A percentile compares a stretch with the other conserved stretches of the same genome.
phyloP scores from a whole-genome alignment of 345 rosid species.

The Geranium rotundifolium region DNA sequence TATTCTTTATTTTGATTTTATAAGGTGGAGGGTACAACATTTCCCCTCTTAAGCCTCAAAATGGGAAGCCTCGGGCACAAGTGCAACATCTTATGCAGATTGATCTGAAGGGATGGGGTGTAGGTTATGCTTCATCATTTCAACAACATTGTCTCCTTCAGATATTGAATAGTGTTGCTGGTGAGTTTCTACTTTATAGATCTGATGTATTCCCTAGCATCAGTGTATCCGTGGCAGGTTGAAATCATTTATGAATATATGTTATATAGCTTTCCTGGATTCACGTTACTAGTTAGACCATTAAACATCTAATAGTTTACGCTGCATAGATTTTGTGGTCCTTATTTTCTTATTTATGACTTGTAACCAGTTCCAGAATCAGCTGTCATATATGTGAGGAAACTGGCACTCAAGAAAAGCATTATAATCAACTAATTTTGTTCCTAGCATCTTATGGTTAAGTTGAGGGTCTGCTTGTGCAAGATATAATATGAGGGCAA shows the following conservation, averaged over 20 bases:
- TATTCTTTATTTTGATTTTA: constrained; percentile 15
- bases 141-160: constrained; percentile 98
- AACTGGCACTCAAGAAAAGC: not conserved
- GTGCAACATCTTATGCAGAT: constrained; percentile 96
- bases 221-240: not conserved
- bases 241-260: not conserved
- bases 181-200: constrained; percentile 27
- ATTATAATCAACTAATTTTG: not conserved
- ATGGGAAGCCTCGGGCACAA: constrained; percentile 82
- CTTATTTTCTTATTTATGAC: not conserved
- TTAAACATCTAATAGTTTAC: not conserved
- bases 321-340: not conserved
- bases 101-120: constrained; percentile 98
- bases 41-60: constrained; percentile 68
- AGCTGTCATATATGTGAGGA: not conserved
- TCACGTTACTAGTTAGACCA: not conserved
- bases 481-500: not conserved
- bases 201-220: not conserved
- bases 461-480: not conserved
- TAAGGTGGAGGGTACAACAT: constrained; percentile 97
- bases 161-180: constrained; percentile 93
- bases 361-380: not conserved
- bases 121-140: constrained; percentile 78
- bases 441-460: not conserved
- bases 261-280: no score